phyloP scores from a whole-genome alignment of 352 stramenopile genomes.

The Pythium sp. region DNA sequence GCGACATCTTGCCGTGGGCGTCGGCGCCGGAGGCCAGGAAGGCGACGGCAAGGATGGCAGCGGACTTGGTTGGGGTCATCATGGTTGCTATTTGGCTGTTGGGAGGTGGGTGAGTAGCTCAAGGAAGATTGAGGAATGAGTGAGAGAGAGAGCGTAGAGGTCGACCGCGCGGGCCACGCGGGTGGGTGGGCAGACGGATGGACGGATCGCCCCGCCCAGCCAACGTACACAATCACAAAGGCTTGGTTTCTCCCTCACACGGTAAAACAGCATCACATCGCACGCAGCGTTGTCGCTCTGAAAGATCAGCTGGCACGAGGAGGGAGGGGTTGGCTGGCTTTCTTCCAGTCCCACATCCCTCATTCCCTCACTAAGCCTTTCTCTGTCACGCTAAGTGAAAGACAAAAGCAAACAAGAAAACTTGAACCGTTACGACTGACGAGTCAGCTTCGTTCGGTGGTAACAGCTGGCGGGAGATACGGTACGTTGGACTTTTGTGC shows the following conservation, averaged over 20 bases:
- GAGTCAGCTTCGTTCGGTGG: not conserved
- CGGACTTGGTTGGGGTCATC: constrained; percentile 28
- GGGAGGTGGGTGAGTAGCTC: not conserved
- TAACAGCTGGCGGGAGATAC: not conserved
- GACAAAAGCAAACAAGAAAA: too few relatives aligned
- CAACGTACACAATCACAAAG: not conserved
- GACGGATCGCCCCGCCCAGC: too few relatives aligned
- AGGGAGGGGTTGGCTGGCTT: not conserved
- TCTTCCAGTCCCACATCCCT: not conserved
- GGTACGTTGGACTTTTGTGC: too few relatives aligned
- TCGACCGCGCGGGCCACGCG: too few relatives aligned
- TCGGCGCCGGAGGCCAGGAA: constrained; percentile 22
- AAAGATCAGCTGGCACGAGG: not conserved
- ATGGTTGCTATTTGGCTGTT: constrained; percentile 18
- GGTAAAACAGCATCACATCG: not conserved
- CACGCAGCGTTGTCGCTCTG: not conserved
- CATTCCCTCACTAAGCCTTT: not conserved
- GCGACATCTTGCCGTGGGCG: constrained; percentile 45
- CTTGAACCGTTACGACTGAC: not conserved
- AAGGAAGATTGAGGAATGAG: not conserved
- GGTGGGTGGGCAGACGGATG: too few relatives aligned
- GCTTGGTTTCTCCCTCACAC: not conserved
- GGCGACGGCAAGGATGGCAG: constrained; percentile 17
- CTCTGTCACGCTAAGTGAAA: not conserved
- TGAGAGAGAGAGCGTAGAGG: not conserved